Base-by-base conservation (phyloP, 768 basidiomycete species). In the Rhizopogon roseolus region DNA sequence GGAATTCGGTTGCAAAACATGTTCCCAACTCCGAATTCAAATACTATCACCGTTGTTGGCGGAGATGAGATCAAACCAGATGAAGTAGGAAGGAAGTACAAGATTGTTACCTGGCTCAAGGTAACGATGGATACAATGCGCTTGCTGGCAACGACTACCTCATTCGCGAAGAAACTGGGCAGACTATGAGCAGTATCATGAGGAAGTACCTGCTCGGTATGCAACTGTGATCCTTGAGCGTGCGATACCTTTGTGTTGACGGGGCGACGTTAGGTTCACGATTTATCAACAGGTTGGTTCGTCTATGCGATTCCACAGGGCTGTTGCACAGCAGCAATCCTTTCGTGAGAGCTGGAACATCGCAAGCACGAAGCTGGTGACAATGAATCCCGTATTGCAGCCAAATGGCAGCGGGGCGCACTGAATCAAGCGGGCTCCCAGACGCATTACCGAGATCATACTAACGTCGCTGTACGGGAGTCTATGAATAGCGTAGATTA, bases 191-290 rank as follows among this genome's bases (percentile, higher is more conserved):
- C 63, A 70, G 76, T 22, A 81, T 96, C 49, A 87, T 95, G 29
- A 76, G 93, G 58, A 86, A 85, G 60, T 95, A 93, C 70, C 73
- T 95, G 3, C 79, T 96, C 41, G 93, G 93, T 89, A 57, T 9
- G 62, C 54, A 29, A 10, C 32, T 38, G 9, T 36, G 34, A 36
- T 13, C 4, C 34, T 36, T 11, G 10, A 1, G 13, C 9, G 36
- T 19, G 11, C 17, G 41, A 19, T 29, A 27, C 19, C 25, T 16
- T 46, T 41, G 9, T n/a, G 14, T 11, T 36, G 5, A 36, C 34
- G 13, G 13, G 34, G 10, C 34, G 57, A 54, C 51, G 37, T 10
- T 41, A 92, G 92, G 90, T 7, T 81, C 84, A 22, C 82, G 82
- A 28, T 92, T 36, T 11, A 36, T 36, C 34, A 36, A 36, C 34